Evolutionary conservation across 2,329 filamentous ascomycete species (phyloP).

Genomic region (Stagonosporopsis chrysanthemi): DNA sequence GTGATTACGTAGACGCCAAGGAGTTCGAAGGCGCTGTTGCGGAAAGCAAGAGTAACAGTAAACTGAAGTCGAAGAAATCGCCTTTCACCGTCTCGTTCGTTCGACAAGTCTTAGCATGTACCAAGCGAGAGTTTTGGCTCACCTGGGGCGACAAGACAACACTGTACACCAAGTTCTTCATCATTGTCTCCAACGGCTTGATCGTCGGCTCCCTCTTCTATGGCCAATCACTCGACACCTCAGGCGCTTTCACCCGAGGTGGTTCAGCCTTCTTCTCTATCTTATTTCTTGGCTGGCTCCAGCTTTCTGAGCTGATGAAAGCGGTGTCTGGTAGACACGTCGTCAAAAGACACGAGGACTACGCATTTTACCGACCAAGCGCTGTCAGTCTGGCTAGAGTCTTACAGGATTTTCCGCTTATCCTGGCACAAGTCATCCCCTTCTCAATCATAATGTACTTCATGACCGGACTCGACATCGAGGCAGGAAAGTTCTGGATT

Average conservation of each 20-base stretch:
- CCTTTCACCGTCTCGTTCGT: slow-evolving; percentile 79
- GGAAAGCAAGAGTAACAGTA: slow-evolving; percentile 66
- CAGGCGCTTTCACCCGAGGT: slow-evolving; percentile 68
- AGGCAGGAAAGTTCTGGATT: slow-evolving; percentile 70
- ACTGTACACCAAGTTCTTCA: slow-evolving; percentile 76
- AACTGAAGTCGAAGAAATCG: slow-evolving; percentile 70
- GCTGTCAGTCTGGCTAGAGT: slow-evolving; percentile 69
- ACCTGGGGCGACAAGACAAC: slow-evolving; percentile 77
- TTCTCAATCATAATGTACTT: slow-evolving; percentile 72
- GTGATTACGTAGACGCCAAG: slow-evolving; percentile 66
- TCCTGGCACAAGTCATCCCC: slow-evolving; percentile 65
- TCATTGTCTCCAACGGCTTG: slow-evolving; percentile 75
- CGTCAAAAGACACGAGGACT: slow-evolving; percentile 71
- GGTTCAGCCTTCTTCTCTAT: slow-evolving; percentile 73
- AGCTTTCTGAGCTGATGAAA: slow-evolving; percentile 79
- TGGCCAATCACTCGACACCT: slow-evolving; percentile 66
- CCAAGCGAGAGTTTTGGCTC: slow-evolving; percentile 79
- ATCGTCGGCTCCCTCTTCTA: slow-evolving; percentile 84
- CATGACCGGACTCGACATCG: slow-evolving; percentile 65
- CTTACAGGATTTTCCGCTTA: slow-evolving; percentile 68
- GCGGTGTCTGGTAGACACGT: slow-evolving; percentile 75
- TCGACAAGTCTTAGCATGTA: slow-evolving; percentile 73
- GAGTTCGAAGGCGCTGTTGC: slow-evolving; percentile 71
- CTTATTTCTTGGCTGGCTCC: slow-evolving; percentile 72
- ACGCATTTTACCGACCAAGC: slow-evolving; percentile 74